Conservation (phyloP, 768 basidiomycete species). For the Agrocybe pediades region DNA sequence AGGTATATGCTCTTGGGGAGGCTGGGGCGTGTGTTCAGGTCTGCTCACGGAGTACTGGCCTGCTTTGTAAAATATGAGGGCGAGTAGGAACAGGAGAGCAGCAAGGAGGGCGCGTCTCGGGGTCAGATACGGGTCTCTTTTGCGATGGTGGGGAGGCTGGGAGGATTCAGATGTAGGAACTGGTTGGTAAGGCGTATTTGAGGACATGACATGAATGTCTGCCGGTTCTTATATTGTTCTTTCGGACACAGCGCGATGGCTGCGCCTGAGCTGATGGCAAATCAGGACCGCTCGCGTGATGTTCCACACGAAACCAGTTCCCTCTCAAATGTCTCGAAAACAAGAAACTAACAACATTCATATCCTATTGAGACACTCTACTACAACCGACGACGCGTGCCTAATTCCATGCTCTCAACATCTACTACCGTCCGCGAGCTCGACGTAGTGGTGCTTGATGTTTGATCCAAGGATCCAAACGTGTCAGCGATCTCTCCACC, state of each 20-base stretch:
- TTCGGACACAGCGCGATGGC: not conserved
- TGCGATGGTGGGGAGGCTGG: conserved; percentile 1
- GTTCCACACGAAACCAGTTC: not conserved
- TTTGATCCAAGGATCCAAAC: conserved; percentile 1
- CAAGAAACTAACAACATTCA: not conserved
- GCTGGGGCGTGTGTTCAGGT: not conserved
- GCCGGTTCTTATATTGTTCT: conserved; percentile 1
- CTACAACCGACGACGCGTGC: not conserved
- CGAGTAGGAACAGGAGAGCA: conserved; percentile 35
- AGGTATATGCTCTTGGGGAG: conserved; percentile 8
- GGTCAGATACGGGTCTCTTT: conserved; percentile 24
- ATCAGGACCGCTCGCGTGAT: not conserved
- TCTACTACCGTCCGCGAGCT: conserved; percentile 3
- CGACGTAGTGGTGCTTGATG: not conserved
- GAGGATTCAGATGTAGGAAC: conserved; percentile 16
- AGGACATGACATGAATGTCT: conserved; percentile 7
- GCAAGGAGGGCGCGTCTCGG: conserved; percentile 34
- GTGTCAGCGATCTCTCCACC: conserved; percentile 12
- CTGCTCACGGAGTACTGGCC: conserved; percentile 40
- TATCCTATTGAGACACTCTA: not conserved
- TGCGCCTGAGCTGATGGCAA: not conserved
- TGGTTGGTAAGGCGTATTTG: conserved; percentile 23
- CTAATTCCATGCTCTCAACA: not conserved
- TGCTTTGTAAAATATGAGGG: conserved; percentile 42
- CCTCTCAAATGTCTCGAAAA: not conserved